Base-by-base conservation (phyloP, 306 rosid species). In the Ziziphus jujuba region DNA sequence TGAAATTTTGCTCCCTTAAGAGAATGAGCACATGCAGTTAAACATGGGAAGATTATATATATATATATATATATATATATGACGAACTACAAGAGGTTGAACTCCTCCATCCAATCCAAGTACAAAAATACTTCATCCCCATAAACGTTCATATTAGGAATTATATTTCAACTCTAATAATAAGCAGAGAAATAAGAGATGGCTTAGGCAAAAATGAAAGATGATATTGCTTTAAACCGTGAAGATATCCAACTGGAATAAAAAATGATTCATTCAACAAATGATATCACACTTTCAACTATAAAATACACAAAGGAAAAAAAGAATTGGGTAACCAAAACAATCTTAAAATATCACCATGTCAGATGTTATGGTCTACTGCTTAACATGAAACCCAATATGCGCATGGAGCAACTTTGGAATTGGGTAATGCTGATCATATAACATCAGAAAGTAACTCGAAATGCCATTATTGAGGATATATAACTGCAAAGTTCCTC, bases 351-450 rank as follows among this genome's bases (percentile, higher is more conserved):
- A 55, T 45, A 17, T 43, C 63, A 38, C 5, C 61, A 33, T 47
- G 59, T 57, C 60, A 20, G 38, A 34, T 40, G 50, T 61, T 53
- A 54, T 15, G 66, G 24, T 62, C 66, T 50, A 71, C 40, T 49
- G 60, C 47, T 64, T 20, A 25, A 56, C 64, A 54, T 65, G 74
- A 15, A 69, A 74, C 65, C 79, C 34, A 52, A 66, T 55, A 43
- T 68, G 61, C 44, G 65, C 31, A 51, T 15, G 72, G 63, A 21
- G 71, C 23, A 67, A 63, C 7, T 33, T 19, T 59, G 22, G 67
- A 50, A 54, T 68, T 49, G 54, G 38, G 73, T 38, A 63, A 23
- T 40, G 67, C 47, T 59, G 67, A n/a, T 67, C 43, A 5, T 50
- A 17, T 21, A 64, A 44, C 59, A 35, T 53, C 53, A 12, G 9